These are phyloP conservation scores for Monilinia polystroma DNA, from an alignment of 2,329 filamentous ascomycete genomes.

Conservation along the genomic window DNA sequence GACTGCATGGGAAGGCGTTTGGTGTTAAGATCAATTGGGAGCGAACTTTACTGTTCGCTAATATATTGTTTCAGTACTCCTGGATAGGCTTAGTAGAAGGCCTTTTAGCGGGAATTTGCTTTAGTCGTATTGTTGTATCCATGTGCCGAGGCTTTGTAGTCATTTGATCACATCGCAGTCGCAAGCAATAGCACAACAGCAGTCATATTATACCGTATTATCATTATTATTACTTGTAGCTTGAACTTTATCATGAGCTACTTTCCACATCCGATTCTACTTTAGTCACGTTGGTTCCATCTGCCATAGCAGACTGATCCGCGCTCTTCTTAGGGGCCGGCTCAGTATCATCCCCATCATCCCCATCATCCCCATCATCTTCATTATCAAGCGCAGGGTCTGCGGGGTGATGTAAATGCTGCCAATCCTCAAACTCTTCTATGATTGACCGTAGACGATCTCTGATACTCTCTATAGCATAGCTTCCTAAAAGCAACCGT, in stretches of 20 bases:
- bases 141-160: neutral
- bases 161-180: neutral
- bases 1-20: slow-evolving; percentile 25
- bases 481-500: slow-evolving; percentile 82
- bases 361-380: slow-evolving; percentile 35
- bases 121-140: neutral
- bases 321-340: neutral
- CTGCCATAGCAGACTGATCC: neutral
- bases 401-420: slow-evolving; percentile 70
- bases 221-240: neutral
- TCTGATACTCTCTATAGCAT: slow-evolving; percentile 92
- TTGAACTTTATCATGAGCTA: neutral
- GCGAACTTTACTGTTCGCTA: neutral
- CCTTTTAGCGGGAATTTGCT: neutral
- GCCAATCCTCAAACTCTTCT: slow-evolving; percentile 94
- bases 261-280: neutral
- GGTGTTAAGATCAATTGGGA: slow-evolving; percentile 6
- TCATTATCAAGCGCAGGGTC: slow-evolving; percentile 40
- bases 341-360: slow-evolving; percentile 32
- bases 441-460: slow-evolving; percentile 87
- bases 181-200: slow-evolving; percentile 1
- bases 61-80: neutral
- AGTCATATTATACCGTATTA: neutral
- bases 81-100: slow-evolving; percentile 7
- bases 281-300: neutral